A percentile compares a stretch with the other conserved stretches of the same genome.
These are phyloP conservation scores for Trametes meyenii DNA, from an alignment of 768 basidiomycete genomes.

Conservation along the genomic window DNA sequence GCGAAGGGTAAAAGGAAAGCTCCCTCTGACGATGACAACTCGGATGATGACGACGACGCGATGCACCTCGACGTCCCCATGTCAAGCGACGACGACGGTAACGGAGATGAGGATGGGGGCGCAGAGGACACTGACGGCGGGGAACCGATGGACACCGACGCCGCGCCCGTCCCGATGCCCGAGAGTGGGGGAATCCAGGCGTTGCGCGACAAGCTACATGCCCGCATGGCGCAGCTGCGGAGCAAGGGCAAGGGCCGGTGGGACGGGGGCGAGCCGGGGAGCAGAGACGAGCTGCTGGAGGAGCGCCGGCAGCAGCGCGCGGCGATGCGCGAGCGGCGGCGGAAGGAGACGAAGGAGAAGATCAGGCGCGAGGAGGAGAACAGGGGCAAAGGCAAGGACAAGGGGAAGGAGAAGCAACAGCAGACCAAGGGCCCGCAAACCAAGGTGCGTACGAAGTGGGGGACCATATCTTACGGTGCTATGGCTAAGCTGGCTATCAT, in stretches of 20 bases:
- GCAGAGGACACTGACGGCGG: slow-evolving; percentile 33
- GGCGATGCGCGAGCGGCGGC: slow-evolving; percentile 79
- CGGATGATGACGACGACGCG: slow-evolving; percentile 33
- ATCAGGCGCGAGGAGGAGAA: slow-evolving; percentile 65
- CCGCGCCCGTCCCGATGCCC: slow-evolving; percentile 62
- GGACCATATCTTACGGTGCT: not conserved
- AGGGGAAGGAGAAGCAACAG: slow-evolving; percentile 45
- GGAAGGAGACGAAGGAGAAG: slow-evolving; percentile 87
- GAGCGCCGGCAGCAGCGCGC: slow-evolving; percentile 78
- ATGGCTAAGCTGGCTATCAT: not conserved
- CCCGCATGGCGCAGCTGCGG: slow-evolving; percentile 72
- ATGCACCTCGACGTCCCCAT: slow-evolving; percentile 46
- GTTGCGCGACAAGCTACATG: slow-evolving; percentile 75
- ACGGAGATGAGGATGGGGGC: slow-evolving; percentile 38
- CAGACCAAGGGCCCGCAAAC: slow-evolving; percentile 47
- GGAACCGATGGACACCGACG: slow-evolving; percentile 32
- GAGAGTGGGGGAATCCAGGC: slow-evolving; percentile 59
- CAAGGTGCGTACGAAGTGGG: slow-evolving; percentile 49
- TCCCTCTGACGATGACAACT: slow-evolving; percentile 33
- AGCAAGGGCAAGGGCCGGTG: slow-evolving; percentile 35
- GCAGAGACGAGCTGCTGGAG: slow-evolving; percentile 82
- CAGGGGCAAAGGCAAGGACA: slow-evolving; percentile 49
- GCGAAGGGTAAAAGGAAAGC: slow-evolving; percentile 55
- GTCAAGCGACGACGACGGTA: slow-evolving; percentile 32
- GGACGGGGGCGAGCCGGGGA: slow-evolving; percentile 45